A percentile compares a stretch with the other conserved stretches of the same genome.
Conservation (phyloP, 1,284 basidiomycete species). For the Flammula alnicola region DNA sequence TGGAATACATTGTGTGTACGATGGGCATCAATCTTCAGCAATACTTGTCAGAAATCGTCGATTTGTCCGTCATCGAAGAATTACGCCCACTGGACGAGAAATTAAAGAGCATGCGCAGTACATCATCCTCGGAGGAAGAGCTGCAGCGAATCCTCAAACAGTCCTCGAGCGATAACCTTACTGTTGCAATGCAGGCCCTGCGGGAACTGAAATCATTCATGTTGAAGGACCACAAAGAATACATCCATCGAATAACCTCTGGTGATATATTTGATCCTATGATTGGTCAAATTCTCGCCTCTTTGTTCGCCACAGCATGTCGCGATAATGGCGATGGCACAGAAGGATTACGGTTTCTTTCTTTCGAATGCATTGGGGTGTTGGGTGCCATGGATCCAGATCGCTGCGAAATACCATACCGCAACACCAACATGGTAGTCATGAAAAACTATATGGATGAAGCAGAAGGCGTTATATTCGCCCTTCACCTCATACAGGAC, state of each 20-base stretch:
- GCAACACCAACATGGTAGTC: conserved; percentile 74
- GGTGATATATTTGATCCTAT: conserved; percentile 88
- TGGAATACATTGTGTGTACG: conserved; percentile 77
- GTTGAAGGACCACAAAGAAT: conserved; percentile 51
- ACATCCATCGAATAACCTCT: conserved; percentile 66
- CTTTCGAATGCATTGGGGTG: conserved; percentile 93
- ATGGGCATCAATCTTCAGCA: conserved; percentile 58
- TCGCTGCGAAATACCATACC: conserved; percentile 75
- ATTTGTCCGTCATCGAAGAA: conserved; percentile 73
- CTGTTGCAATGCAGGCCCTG: conserved; percentile 80
- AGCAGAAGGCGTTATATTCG: conserved; percentile 82
- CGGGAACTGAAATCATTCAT: conserved; percentile 79
- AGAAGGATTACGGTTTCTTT: conserved; percentile 68
- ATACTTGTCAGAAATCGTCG: conserved; percentile 79
- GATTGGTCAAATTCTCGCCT: conserved; percentile 72
- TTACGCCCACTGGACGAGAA: conserved; percentile 54
- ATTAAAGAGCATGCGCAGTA: conserved; percentile 53
- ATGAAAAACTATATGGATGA: conserved; percentile 85
- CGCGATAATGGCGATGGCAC: conserved; percentile 77
- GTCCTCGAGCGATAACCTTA: conserved; percentile 80
- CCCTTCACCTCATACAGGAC: conserved; percentile 84
- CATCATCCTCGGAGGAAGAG: conserved; percentile 57
- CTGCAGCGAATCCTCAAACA: conserved; percentile 79
- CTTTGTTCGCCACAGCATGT: conserved; percentile 74
- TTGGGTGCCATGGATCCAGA: conserved; percentile 97